Evolutionary conservation across 805 yeast genomes (phyloP).

Genomic region (Yamadazyma kitorensis): DNA sequence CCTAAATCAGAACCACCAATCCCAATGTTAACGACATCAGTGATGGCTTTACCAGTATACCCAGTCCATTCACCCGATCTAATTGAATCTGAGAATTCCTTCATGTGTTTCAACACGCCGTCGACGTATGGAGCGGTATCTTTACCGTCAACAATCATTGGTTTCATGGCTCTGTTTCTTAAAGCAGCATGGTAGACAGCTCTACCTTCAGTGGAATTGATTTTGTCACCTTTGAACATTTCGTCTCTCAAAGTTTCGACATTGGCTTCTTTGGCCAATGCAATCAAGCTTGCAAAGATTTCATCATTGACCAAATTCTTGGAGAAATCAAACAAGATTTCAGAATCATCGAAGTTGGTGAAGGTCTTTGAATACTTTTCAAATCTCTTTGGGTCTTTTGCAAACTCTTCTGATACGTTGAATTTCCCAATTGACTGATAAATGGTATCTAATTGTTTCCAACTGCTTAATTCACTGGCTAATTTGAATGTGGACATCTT

Average conservation of each 20-base stretch:
- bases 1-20: constrained; percentile 99
- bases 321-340: constrained; percentile 91
- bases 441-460: constrained; percentile 71
- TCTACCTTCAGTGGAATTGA: constrained; percentile 93
- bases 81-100: constrained; percentile 85
- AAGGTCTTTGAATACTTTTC: constrained; percentile 74
- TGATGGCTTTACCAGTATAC: constrained; percentile 90
- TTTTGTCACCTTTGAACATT: constrained; percentile 89
- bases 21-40: constrained; percentile 95
- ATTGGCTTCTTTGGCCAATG: constrained; percentile 86
- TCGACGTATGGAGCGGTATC: constrained; percentile 92
- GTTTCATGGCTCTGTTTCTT: constrained; percentile 84
- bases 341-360: constrained; percentile 79
- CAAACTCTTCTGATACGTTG: constrained; percentile 76
- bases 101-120: constrained; percentile 90
- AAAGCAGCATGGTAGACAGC: constrained; percentile 97
- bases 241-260: constrained; percentile 85
- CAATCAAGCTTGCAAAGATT: constrained; percentile 61
- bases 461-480: constrained; percentile 75
- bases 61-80: constrained; percentile 97
- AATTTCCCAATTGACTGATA: constrained; percentile 71
- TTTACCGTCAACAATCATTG: constrained; percentile 84
- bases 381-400: constrained; percentile 70
- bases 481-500: constrained; percentile 13
- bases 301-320: constrained; percentile 91